phyloP scores from a whole-genome alignment of 306 rosid genomes.

The Lathyrus tuberosus region DNA sequence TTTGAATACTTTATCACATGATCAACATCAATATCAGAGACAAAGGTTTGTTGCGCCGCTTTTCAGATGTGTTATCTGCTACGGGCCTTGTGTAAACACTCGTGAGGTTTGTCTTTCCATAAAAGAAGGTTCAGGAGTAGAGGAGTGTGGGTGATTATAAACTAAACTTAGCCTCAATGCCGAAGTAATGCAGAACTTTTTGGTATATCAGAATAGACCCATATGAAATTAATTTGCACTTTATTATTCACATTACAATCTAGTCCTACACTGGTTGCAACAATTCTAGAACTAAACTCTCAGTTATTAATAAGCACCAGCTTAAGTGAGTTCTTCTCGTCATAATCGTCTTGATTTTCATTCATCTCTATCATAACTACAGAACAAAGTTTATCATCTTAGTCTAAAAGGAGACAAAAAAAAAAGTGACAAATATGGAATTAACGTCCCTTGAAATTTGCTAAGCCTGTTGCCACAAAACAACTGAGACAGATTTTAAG shows the following conservation, averaged over 20 bases:
- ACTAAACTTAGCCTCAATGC: not conserved
- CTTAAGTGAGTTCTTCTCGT: too few relatives aligned
- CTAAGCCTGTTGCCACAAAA: not conserved
- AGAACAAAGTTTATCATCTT: constrained; percentile 16
- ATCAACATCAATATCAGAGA: too few relatives aligned
- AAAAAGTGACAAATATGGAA: constrained; percentile 7
- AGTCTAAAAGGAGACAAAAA: not conserved
- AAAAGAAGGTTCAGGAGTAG: not conserved
- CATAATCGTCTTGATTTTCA: constrained; percentile 4
- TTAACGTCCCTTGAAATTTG: not conserved
- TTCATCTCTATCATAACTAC: constrained; percentile 11
- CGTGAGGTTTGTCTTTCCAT: not conserved
- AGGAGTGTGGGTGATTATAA: not conserved
- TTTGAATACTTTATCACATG: too few relatives aligned
- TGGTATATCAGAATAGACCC: not conserved
- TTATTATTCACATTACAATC: not conserved
- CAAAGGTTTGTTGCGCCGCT: not conserved
- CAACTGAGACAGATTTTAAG: constrained; percentile 2
- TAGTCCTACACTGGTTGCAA: constrained; percentile 13
- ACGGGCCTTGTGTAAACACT: not conserved
- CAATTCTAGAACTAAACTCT: not conserved
- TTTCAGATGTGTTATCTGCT: not conserved
- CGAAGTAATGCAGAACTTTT: not conserved
- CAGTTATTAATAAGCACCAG: not conserved
- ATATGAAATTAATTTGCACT: too few relatives aligned